Percentiles rank a stretch among this genome's conserved stretches.
Conservation (phyloP, 2,329 filamentous ascomycete species). For the Dothistroma pini region DNA sequence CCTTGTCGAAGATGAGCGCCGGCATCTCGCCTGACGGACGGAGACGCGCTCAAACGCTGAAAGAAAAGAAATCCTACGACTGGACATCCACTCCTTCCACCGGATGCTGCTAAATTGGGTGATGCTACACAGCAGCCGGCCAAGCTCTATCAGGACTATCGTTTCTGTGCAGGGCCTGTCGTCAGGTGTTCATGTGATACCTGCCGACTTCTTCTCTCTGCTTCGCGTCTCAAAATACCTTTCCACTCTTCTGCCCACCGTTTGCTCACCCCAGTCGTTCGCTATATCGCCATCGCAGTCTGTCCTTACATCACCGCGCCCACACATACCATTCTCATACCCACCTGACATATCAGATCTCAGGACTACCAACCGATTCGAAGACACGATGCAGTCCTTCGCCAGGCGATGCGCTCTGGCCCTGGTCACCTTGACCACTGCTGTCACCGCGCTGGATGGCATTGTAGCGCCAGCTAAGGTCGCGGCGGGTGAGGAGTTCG, state of each 20-base stretch:
- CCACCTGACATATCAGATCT: neutral
- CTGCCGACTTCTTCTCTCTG: conserved; percentile 3
- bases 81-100: neutral
- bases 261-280: conserved; percentile 3
- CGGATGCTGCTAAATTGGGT: conserved; percentile 1
- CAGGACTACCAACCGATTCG: neutral
- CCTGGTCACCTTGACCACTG: conserved; percentile 11
- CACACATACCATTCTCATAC: neutral
- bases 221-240: neutral
- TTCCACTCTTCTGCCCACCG: neutral
- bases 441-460: conserved; percentile 24
- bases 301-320: neutral
- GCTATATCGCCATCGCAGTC: neutral
- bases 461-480: conserved; percentile 28
- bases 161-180: neutral
- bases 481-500: conserved; percentile 28
- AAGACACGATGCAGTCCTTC: conserved; percentile 8
- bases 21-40: neutral
- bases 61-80: neutral
- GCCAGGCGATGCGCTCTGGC: conserved; percentile 7
- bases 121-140: conserved; percentile 2
- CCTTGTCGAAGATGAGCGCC: neutral
- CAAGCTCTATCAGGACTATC: conserved; percentile 2
- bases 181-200: neutral
- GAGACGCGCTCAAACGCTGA: neutral